Base-by-base conservation (phyloP, 495 filamentous ascomycete species). In the Endocarpon pusillum region DNA sequence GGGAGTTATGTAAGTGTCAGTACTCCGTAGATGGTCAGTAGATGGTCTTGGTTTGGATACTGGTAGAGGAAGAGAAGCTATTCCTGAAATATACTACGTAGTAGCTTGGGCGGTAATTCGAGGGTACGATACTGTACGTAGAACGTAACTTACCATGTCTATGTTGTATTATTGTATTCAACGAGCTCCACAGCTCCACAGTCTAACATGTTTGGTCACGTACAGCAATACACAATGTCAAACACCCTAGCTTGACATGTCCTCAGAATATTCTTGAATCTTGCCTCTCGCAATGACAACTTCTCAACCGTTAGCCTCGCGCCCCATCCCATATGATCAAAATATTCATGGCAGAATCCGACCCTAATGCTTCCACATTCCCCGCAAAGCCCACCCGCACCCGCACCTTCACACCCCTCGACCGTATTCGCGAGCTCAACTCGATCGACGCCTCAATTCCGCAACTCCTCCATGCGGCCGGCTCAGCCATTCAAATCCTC, bases 361-460 rank as follows among this genome's bases (percentile, higher is more conserved):
- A n/a, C n/a, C n/a, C n/a, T n/a, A n/a, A n/a, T n/a, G n/a, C n/a
- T 15, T 29, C 32, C n/a, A 49, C 45, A 10, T 37, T 47, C 22
- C 19, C 44, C 22, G 23, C 22, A 21, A 42, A 32, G 19, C 37
- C 38, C 3, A 35, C n/a, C n/a, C n/a, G 41, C 12, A 22, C 36
- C 4, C 38, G 45, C 17, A 51, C 55, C 30, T 75, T 75, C 43
- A 77, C 66, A 17, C 63, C 69, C 14, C 66, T 66, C 4, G 74
- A 84, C 46, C 77, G 75, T 34, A 85, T 94, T 37, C 67, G 73
- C 34, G 76, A 86, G 41, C 67, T 94, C 26, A 73, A 66, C 44
- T 66, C 74, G 12, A 77, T 87, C 33, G 81, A 89, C 54, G 61
- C 71, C 49, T 78, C 81, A 54, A 19, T 76, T 19, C 55, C 67